A percentile compares a stretch with the other conserved stretches of the same genome.
Evolutionary conservation across 139 green algal genomes (phyloP).

Genomic region (Haematococcus sp.): DNA sequence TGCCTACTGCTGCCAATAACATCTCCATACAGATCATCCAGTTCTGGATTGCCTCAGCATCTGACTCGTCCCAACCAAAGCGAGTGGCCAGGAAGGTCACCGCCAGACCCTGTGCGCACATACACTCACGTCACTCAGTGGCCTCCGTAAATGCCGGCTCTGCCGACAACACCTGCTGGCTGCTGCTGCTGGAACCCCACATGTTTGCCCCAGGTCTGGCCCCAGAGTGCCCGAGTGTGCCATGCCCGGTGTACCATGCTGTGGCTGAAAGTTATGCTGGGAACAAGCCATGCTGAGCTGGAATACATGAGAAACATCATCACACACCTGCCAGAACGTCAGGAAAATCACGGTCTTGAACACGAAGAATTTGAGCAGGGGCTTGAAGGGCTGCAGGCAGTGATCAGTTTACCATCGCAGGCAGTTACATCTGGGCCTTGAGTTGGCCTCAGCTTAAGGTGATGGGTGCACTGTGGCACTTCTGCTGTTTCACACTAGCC

Average conservation of each 20-base stretch:
- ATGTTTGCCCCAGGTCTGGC: too few species aligned
- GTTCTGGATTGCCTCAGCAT: conserved; percentile 83
- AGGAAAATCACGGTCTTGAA: conserved; percentile 97
- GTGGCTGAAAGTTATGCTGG: not conserved
- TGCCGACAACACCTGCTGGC: too few species aligned
- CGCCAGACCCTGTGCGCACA: conserved; percentile 7
- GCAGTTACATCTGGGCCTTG: too few species aligned
- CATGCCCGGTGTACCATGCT: too few species aligned
- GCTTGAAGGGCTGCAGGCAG: conserved; percentile 74
- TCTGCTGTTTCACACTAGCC: too few species aligned
- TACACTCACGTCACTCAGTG: too few species aligned
- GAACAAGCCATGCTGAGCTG: not conserved
- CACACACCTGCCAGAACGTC: conserved; percentile 91
- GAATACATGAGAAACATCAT: not conserved
- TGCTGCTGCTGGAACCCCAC: too few species aligned
- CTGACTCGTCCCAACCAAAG: not conserved
- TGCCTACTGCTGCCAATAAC: conserved; percentile 74
- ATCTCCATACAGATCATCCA: conserved; percentile 96
- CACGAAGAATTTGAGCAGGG: conserved; percentile 92
- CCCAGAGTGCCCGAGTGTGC: too few species aligned
- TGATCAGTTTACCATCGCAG: not conserved
- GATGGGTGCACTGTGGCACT: not conserved
- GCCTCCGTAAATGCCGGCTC: too few species aligned
- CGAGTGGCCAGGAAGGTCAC: conserved; percentile 17
- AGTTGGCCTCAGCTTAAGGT: too few species aligned